phyloP scores from a whole-genome alignment of 768 basidiomycete genomes.

The Russula brevipes region DNA sequence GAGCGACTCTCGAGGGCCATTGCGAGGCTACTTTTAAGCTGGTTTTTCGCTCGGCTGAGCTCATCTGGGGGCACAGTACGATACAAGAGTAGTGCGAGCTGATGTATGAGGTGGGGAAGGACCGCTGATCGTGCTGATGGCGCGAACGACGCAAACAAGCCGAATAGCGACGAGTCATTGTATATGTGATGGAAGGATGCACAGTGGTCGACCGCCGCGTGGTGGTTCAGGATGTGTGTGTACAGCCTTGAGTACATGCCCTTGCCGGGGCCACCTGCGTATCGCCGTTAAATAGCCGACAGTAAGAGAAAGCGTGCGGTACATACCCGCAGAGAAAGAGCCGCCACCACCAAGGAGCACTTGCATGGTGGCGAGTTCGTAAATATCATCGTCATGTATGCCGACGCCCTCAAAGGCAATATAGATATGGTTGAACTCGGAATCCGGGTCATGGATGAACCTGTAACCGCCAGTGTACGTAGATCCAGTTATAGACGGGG shows the following conservation, averaged over 20 bases:
- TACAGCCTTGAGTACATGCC: constrained; percentile 98
- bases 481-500: constrained; percentile 25
- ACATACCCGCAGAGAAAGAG: constrained; percentile 84
- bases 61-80: constrained; percentile 60
- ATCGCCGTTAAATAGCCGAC: constrained; percentile 5
- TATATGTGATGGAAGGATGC: constrained; percentile 98
- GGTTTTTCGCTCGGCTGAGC: constrained; percentile 86
- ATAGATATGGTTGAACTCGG: constrained; percentile 90
- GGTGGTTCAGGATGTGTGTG: constrained; percentile 92
- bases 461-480: constrained; percentile 83
- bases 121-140: constrained; percentile 57
- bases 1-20: constrained; percentile 91
- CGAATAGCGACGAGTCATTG: constrained; percentile 89
- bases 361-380: constrained; percentile 89
- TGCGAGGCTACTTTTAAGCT: constrained; percentile 86
- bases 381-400: constrained; percentile 88
- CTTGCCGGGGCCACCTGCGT: constrained; percentile 87
- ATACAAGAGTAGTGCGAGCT: constrained; percentile 78
- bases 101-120: constrained; percentile 79
- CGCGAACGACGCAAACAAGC: constrained; percentile 80
- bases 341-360: constrained; percentile 93
- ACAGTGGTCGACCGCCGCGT: constrained; percentile 91
- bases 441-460: constrained; percentile 53
- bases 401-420: constrained; percentile 88
- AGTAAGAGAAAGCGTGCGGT: neutral